These are phyloP conservation scores for Alternaria hordeiaustralica DNA, from an alignment of 2,329 filamentous ascomycete genomes.

Conservation along the genomic window DNA sequence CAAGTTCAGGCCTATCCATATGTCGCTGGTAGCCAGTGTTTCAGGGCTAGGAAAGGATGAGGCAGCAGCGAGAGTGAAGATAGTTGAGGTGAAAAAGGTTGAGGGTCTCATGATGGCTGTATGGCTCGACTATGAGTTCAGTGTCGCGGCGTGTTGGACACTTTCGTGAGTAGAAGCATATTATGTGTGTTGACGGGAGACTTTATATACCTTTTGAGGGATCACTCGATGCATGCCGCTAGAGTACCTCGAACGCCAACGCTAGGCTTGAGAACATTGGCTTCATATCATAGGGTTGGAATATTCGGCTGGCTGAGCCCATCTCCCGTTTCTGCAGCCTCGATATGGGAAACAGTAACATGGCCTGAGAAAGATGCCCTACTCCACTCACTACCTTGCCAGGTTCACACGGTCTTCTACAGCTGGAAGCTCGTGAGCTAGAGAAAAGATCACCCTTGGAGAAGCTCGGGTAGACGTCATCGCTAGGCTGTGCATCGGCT, in stretches of 20 bases:
- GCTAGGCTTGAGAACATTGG: neutral
- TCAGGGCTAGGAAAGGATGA: neutral
- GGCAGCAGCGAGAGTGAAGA: neutral
- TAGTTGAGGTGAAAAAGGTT: neutral
- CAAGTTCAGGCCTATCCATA: neutral
- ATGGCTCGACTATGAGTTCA: neutral
- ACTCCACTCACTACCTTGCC: neutral
- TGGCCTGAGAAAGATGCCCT: neutral
- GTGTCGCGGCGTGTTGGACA: neutral
- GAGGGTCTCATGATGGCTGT: neutral
- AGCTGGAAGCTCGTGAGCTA: neutral
- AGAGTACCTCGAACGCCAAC: neutral
- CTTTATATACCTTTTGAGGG: neutral
- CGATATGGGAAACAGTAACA: neutral
- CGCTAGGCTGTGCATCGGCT: neutral
- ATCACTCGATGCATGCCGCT: neutral
- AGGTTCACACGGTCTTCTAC: neutral
- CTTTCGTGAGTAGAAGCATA: neutral
- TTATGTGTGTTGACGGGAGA: neutral
- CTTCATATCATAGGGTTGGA: neutral
- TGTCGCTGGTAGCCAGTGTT: neutral
- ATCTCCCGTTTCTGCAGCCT: neutral
- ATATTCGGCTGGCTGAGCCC: neutral
- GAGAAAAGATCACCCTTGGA: neutral
- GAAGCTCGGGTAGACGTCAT: neutral